Evolutionary conservation across 2,329 filamentous ascomycete genomes (phyloP).

Genomic region (Chrysoporthe deuterocubensis): DNA sequence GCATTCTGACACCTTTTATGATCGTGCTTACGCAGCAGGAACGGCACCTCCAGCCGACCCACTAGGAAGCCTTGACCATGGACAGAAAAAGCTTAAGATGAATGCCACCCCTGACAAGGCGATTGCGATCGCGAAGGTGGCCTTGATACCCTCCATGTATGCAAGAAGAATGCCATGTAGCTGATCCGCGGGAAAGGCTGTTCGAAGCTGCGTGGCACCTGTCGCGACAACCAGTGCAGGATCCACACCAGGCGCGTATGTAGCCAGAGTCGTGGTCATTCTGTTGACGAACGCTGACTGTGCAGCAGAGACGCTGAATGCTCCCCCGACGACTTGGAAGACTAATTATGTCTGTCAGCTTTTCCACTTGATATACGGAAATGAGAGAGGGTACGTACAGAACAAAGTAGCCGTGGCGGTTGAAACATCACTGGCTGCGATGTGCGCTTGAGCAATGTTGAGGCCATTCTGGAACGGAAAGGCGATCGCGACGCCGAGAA

Average conservation of each 20-base stretch:
- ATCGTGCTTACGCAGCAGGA: neutral
- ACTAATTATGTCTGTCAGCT: neutral
- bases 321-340: constrained; percentile 2
- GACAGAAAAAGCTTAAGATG: constrained; percentile 3
- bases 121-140: neutral
- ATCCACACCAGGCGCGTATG: neutral
- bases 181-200: neutral
- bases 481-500: constrained; percentile 18
- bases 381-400: neutral
- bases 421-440: constrained; percentile 41
- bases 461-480: neutral
- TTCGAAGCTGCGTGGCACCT: constrained; percentile 4
- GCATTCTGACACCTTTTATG: neutral
- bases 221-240: constrained; percentile 1
- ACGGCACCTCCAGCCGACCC: neutral
- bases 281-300: constrained; percentile 2
- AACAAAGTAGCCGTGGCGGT: constrained; percentile 45
- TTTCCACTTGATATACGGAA: constrained; percentile 28
- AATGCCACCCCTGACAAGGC: neutral
- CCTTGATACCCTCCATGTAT: constrained; percentile 12
- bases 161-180: constrained; percentile 1
- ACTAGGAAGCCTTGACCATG: neutral
- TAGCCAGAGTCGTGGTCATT: neutral
- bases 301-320: neutral
- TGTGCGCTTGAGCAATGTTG: constrained; percentile 34